Percentiles rank a stretch among this genome's conserved stretches.
These are phyloP conservation scores for Pseudophaeomoniella oleicola DNA, from an alignment of 2,329 filamentous ascomycete genomes.

Conservation along the genomic window DNA sequence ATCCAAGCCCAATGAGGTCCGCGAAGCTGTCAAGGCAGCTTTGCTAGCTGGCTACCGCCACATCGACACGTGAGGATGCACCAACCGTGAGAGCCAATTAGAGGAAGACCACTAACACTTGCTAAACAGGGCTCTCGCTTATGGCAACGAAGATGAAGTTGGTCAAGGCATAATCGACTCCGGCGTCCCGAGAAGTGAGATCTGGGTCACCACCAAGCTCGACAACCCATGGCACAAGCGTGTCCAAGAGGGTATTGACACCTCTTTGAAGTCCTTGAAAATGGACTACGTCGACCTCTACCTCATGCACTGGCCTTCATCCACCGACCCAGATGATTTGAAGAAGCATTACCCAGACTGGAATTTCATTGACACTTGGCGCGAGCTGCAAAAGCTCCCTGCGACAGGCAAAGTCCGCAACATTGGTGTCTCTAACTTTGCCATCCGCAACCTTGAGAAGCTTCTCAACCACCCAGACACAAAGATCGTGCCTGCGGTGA, in stretches of 20 bases:
- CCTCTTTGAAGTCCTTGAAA: conserved; percentile 47
- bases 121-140: conserved; percentile 48
- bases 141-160: conserved; percentile 61
- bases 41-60: conserved; percentile 57
- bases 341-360: conserved; percentile 58
- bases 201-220: conserved; percentile 69
- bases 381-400: conserved; percentile 26
- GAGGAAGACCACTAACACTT: too few species aligned
- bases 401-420: conserved; percentile 51
- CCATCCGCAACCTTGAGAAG: conserved; percentile 64
- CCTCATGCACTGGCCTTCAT: conserved; percentile 43
- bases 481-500: conserved; percentile 54
- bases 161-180: conserved; percentile 50
- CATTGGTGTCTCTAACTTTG: conserved; percentile 81
- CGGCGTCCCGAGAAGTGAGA: conserved; percentile 49
- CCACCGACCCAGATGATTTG: conserved; percentile 13
- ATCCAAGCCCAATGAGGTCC: conserved; percentile 53
- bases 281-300: conserved; percentile 56
- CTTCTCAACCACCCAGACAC: conserved; percentile 51
- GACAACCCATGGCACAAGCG: conserved; percentile 67
- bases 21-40: conserved; percentile 55
- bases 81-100: too few species aligned
- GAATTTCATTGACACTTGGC: conserved; percentile 69
- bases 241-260: conserved; percentile 41
- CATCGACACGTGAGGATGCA: conserved; percentile 44